These are phyloP conservation scores for Camellia sinensis DNA, from an alignment of 148 eudicot species.

Conservation along the genomic window DNA sequence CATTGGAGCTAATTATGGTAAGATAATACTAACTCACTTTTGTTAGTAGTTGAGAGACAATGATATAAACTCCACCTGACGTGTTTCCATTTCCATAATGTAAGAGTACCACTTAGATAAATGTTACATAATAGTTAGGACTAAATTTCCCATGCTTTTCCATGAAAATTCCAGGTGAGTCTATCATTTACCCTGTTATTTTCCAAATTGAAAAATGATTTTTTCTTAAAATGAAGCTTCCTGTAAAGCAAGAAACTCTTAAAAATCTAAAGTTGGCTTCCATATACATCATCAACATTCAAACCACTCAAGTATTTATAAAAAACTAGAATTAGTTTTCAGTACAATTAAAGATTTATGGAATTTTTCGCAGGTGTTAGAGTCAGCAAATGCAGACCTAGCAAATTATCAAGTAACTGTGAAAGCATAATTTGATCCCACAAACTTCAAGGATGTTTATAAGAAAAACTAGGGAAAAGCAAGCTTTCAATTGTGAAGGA, in stretches of 20 bases:
- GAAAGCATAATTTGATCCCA: conserved; percentile 48
- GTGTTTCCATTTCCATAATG: too few relatives aligned
- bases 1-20: too few relatives aligned
- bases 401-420: conserved; percentile 48
- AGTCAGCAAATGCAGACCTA: conserved; percentile 59
- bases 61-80: too few relatives aligned
- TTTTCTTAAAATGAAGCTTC: too few relatives aligned
- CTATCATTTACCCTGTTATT: not conserved
- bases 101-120: too few relatives aligned
- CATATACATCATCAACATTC: not conserved
- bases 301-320: not conserved
- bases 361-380: conserved; percentile 49
- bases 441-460: conserved; percentile 38
- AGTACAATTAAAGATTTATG: not conserved
- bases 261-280: too few relatives aligned
- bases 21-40: too few relatives aligned
- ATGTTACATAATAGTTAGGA: too few relatives aligned
- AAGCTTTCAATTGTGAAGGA: conserved; percentile 40
- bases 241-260: too few relatives aligned
- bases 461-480: conserved; percentile 58
- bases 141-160: too few relatives aligned
- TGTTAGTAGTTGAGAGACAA: too few relatives aligned
- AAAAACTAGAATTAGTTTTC: not conserved
- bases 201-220: not conserved
- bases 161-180: not conserved